Evolutionary conservation across 2,329 filamentous ascomycete genomes (phyloP).

Genomic region (Pyrenophora tritici-repentis): DNA sequence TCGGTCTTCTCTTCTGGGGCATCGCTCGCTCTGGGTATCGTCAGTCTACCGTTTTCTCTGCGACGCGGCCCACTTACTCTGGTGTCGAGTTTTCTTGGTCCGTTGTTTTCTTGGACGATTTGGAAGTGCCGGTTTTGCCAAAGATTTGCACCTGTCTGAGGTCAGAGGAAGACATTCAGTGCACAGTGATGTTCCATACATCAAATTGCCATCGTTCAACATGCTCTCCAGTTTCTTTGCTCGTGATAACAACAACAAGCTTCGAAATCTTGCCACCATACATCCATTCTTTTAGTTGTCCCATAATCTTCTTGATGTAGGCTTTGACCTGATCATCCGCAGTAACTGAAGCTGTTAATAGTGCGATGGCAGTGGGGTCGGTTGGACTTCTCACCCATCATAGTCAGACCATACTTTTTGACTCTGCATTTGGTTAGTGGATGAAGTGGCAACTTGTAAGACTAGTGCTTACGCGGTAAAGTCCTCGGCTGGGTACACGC

Average conservation of each 20-base stretch:
- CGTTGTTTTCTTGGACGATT: conserved; percentile 54
- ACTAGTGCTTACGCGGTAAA: conserved; percentile 75
- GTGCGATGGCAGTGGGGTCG: not conserved
- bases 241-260: conserved; percentile 93
- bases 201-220: conserved; percentile 99
- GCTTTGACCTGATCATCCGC: conserved; percentile 97
- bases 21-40: conserved; percentile 27
- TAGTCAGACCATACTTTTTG: conserved; percentile 99
- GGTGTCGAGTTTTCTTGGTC: conserved; percentile 74
- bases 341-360: conserved; percentile 64
- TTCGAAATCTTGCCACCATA: conserved; percentile 94
- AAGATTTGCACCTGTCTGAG: conserved; percentile 62
- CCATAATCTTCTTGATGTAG: conserved; percentile 99
- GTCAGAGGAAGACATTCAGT: conserved; percentile 40
- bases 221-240: conserved; percentile 95
- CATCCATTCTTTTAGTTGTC: conserved; percentile 98
- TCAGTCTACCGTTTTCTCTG: conserved; percentile 24
- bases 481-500: conserved; percentile 88
- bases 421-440: conserved; percentile 59
- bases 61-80: conserved; percentile 51
- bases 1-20: conserved; percentile 76
- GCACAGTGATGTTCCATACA: conserved; percentile 54
- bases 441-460: not conserved
- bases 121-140: conserved; percentile 56
- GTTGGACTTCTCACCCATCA: conserved; percentile 68